These are phyloP conservation scores for Podospora bellae-mahoneyi DNA, from an alignment of 495 filamentous ascomycete species.

Conservation along the genomic window DNA sequence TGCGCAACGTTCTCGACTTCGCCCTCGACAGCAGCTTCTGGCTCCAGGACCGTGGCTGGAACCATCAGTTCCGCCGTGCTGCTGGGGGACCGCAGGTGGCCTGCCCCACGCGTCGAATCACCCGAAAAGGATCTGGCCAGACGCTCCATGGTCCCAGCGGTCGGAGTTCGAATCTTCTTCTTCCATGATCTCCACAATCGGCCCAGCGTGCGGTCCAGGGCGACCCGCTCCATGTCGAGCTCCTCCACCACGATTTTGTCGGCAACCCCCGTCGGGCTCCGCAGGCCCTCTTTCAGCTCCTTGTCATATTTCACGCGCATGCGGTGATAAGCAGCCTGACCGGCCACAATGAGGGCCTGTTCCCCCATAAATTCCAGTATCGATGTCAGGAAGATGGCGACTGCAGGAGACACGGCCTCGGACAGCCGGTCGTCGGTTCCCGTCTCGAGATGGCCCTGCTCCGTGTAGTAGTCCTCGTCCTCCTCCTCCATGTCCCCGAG, in stretches of 20 bases:
- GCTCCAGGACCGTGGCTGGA: slow-evolving; percentile 29
- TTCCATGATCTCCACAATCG: slow-evolving; percentile 95
- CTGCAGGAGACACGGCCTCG: slow-evolving; percentile 81
- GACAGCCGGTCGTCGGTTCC: slow-evolving; percentile 49
- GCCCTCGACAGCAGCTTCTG: slow-evolving; percentile 2
- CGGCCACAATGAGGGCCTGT: slow-evolving; percentile 80
- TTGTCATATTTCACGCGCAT: slow-evolving; percentile 51
- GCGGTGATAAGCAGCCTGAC: slow-evolving; percentile 79
- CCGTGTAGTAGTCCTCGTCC: slow-evolving; percentile 83
- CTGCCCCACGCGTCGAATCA: slow-evolving; percentile 33
- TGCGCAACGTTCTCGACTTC: slow-evolving; percentile 3
- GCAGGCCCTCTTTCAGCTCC: slow-evolving; percentile 48
- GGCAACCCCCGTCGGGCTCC: slow-evolving; percentile 39
- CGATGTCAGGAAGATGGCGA: slow-evolving; percentile 92
- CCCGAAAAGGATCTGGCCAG: slow-evolving; percentile 40
- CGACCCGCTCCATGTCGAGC: slow-evolving; percentile 87
- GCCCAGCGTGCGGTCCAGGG: slow-evolving; percentile 80
- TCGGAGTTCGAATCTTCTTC: slow-evolving; percentile 64
- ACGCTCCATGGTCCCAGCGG: slow-evolving; percentile 30
- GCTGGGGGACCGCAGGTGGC: slow-evolving; percentile 40
- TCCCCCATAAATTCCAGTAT: slow-evolving; percentile 94
- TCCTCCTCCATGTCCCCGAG: slow-evolving; percentile 97
- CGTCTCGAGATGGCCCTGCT: slow-evolving; percentile 63
- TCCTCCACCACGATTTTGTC: slow-evolving; percentile 81
- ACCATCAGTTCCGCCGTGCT: slow-evolving; percentile 29